Percentiles rank a stretch among this genome's conserved stretches.
Conservation (phyloP, 2,329 filamentous ascomycete species). For the Sarocladiaceae sp. region DNA sequence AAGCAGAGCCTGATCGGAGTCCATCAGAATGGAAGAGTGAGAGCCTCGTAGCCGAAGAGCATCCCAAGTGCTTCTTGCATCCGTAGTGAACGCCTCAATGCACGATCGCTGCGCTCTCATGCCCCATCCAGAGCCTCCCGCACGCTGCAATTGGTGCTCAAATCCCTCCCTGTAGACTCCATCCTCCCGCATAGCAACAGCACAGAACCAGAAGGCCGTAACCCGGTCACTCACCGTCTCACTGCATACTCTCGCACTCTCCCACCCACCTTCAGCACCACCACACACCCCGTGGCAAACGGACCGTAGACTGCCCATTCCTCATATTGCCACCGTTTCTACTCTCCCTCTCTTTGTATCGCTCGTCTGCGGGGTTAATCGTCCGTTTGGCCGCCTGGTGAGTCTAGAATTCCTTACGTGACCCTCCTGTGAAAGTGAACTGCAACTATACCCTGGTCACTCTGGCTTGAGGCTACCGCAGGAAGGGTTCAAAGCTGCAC, state of each 20-base stretch:
- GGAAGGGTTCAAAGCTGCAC: not conserved
- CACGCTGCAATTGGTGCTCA: not conserved
- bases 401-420: slow-evolving; percentile 1
- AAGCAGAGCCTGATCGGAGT: too few species aligned
- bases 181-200: not conserved
- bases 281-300: not conserved
- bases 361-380: too few species aligned
- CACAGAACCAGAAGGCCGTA: not conserved
- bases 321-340: not conserved
- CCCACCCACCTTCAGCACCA: not conserved
- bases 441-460: too few species aligned
- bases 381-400: too few species aligned
- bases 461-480: not conserved
- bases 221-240: not conserved
- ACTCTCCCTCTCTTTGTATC: slow-evolving; percentile 4
- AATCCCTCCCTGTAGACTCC: not conserved
- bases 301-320: not conserved
- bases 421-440: too few species aligned
- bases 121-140: not conserved
- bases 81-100: too few species aligned
- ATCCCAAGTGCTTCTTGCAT: too few species aligned
- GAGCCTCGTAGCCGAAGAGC: too few species aligned
- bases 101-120: too few species aligned
- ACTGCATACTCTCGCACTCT: not conserved
- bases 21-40: too few species aligned